A percentile compares a stretch with the other conserved stretches of the same genome.
Conservation (phyloP, 2,329 filamentous ascomycete genomes). For the Arthrobotrys entomopaga region DNA sequence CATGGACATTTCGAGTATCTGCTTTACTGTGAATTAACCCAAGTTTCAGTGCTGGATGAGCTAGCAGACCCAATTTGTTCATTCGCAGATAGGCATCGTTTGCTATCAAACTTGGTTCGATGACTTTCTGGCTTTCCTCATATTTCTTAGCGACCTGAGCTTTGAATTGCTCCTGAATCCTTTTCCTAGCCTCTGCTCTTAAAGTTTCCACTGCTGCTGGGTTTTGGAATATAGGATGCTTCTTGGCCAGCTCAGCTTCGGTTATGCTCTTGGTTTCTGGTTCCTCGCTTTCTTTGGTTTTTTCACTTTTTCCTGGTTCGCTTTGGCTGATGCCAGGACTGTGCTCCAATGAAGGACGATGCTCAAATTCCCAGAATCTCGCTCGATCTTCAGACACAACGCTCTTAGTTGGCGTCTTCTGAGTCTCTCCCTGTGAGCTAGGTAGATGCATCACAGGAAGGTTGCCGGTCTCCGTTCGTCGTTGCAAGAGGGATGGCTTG, state of each 20-base stretch:
- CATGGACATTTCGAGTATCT: slow-evolving; percentile 39
- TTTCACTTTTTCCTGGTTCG: background rate
- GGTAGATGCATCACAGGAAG: background rate
- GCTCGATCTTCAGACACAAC: slow-evolving; percentile 10
- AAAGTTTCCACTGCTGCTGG: slow-evolving; percentile 29
- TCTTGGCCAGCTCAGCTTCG: slow-evolving; percentile 11
- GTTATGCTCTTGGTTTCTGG: slow-evolving; percentile 30
- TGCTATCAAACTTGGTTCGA: slow-evolving; percentile 24
- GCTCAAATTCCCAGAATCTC: slow-evolving; percentile 25
- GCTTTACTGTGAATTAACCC: slow-evolving; percentile 31
- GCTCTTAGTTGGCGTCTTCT: slow-evolving; percentile 14
- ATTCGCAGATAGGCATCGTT: slow-evolving; percentile 37
- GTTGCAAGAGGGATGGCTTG: slow-evolving; percentile 24
- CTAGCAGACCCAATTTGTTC: slow-evolving; percentile 31
- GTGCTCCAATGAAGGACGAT: slow-evolving; percentile 29
- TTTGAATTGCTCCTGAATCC: slow-evolving; percentile 51
- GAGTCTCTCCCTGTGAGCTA: slow-evolving; percentile 21
- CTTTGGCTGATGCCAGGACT: background rate
- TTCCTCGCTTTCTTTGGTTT: background rate
- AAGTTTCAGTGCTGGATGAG: slow-evolving; percentile 39
- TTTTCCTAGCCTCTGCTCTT: slow-evolving; percentile 37
- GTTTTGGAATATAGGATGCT: slow-evolving; percentile 24
- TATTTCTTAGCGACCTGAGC: slow-evolving; percentile 43
- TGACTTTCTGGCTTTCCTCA: slow-evolving; percentile 43
- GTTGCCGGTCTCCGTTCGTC: slow-evolving; percentile 6